Conservation (phyloP, 2,329 filamentous ascomycete genomes). For the Colletotrichum sublineola region DNA sequence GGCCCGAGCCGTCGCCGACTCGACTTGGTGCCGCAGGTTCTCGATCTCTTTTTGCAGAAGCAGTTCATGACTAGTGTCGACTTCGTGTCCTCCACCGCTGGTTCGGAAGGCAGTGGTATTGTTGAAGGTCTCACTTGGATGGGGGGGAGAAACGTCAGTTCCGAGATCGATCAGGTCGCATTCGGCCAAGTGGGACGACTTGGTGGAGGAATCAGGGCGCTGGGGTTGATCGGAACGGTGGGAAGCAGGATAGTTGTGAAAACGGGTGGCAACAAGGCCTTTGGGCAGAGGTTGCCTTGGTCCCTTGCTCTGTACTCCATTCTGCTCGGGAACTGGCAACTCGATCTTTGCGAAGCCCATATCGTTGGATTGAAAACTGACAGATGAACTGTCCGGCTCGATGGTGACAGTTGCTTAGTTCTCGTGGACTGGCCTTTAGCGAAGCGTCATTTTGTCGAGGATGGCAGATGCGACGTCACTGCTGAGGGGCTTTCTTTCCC, state of each 20-base stretch:
- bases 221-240: neutral
- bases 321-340: constrained; percentile 10
- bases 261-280: constrained; percentile 37
- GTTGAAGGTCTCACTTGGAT: neutral
- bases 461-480: neutral
- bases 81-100: neutral
- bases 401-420: neutral
- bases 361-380: neutral
- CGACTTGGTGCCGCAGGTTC: constrained; percentile 38
- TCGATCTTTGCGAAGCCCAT: constrained; percentile 41
- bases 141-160: constrained; percentile 14
- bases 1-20: constrained; percentile 19
- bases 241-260: constrained; percentile 11
- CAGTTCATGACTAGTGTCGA: neutral
- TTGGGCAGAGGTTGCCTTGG: constrained; percentile 39
- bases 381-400: constrained; percentile 10
- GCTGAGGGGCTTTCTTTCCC: constrained; percentile 17
- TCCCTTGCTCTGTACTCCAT: constrained; percentile 11
- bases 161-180: constrained; percentile 30
- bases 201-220: neutral
- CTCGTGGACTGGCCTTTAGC: constrained; percentile 11
- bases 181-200: constrained; percentile 10
- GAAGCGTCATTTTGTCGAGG: neutral
- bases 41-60: constrained; percentile 44
- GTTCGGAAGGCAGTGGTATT: neutral